Evolutionary conservation across 106 monocot genomes (phyloP).

Genomic region (Agapanthus africanus): DNA sequence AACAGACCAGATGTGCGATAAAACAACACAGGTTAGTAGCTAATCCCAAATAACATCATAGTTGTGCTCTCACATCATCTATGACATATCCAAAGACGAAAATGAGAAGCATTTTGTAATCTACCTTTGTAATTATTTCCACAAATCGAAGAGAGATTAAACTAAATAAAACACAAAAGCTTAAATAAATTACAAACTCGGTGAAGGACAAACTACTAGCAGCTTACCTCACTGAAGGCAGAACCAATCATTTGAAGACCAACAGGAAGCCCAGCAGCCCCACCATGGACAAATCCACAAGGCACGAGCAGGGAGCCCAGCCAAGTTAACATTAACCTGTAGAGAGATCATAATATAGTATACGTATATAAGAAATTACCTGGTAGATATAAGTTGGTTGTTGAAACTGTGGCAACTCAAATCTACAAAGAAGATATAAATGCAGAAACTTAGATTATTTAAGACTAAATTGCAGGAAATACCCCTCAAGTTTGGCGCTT

Average conservation of each 20-base stretch:
- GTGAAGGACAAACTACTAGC: background rate
- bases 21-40: background rate
- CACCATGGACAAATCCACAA: constrained; percentile 86
- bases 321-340: constrained; percentile 96
- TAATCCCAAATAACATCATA: background rate
- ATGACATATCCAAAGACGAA: background rate
- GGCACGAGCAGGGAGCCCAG: constrained; percentile 90
- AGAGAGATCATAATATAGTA: constrained; percentile 2
- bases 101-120: background rate
- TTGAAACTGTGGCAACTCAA: no score
- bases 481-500: no score
- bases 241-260: constrained; percentile 95
- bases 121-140: background rate
- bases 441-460: no score
- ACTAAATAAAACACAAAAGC: background rate
- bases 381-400: no score
- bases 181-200: no score
- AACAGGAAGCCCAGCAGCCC: constrained; percentile 59
- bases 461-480: no score
- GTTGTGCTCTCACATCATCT: background rate
- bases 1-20: no score
- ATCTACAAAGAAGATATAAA: no score
- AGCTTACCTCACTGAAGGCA: constrained; percentile 66
- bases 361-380: no score
- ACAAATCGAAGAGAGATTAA: background rate